Base-by-base conservation (phyloP, 1,139 yeast genomes). In the Sugiyamaella paludigena region DNA sequence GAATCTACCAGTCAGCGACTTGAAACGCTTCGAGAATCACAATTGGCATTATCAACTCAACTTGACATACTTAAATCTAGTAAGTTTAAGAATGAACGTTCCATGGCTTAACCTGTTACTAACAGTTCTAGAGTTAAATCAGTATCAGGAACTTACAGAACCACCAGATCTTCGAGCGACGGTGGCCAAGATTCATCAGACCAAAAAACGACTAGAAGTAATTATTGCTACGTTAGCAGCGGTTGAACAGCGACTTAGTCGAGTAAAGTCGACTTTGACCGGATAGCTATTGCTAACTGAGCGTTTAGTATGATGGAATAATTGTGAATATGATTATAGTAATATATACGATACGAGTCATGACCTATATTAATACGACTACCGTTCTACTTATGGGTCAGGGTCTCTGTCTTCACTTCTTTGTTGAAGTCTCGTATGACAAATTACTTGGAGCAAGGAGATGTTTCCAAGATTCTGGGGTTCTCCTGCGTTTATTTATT, bases 21-120 rank as follows among this genome's bases (percentile, higher is more conserved):
- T 8, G 58, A 58, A 33, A 56, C 62, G 3, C 54, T 63, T 10
- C 61, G 57, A 13, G 66, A 61, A 36, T 59, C 65, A 3, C 67
- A 63, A 37, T 51, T 52, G 34, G 61, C 60, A 7, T 43, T 63
- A 36, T 44, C 54, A 7, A 50, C 55, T 7, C 65, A 61, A 40
- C 51, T 63, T 15, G 60, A 56, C 38, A 36, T 50, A 19, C 49
- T 63, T 24, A 50, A 52, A 37, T 33, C 54, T n/a, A 54, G 65
- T 54, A 53, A 42, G 62, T 57, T 31, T 11, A 5, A 13, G 26
- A 13, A 11, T 27, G 5, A 31, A 31, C 5, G 6, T 3, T 6
- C 34, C 15, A n/a, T n/a, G n/a, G 13, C 3, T 31, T 31, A 13
- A 16, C 40, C 19, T 8, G 3, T n/a, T 4, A 35, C 36, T 43